Base-by-base conservation (phyloP, 345 rosid species). In the Hypericum perforatum region DNA sequence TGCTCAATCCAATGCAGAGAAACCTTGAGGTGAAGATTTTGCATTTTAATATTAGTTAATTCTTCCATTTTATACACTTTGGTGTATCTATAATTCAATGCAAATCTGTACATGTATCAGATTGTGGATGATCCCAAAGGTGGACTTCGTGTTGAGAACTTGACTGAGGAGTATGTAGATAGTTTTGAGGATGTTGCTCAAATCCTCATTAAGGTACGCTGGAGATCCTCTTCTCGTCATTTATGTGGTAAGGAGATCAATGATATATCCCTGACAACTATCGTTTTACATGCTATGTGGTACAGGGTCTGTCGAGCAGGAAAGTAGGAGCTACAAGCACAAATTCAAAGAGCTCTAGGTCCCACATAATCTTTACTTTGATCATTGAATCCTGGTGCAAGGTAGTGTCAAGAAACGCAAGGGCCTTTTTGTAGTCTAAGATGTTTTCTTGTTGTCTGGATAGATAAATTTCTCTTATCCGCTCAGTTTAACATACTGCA, bases 311-410 rank as follows among this genome's bases (percentile, higher is more conserved):
- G 32, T 92, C 97, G 60, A 83, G 72, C 64, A 83, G 86, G 66
- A 92, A 88, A 71, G 94, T 92, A 70, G 98, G 98, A 70, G 86
- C 95, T 54, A 92, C 98, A 56, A 82, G 88, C 69, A 64, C 84
- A 51, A 88, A 90, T 69, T 88, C 95, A 41, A 90, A 85, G 80
- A 88, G 98, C 72, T 92, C 98, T 49, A 76, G 97, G 64, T 92
- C 98, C 16, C 98, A 92, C 53, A 68, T 85, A 59, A 76, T 82
- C 10, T 85, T 80, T 47, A 74, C 94, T 37, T 78, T 84, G 37
- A 58, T 78, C 37, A 59, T 85, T 5, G 94, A 85, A 63, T 78
- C 89, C 37, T 85, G 94, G 94, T 78, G 88, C 78, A 84, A 81
- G 92, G 92, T 83, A 81, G 16, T 1, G 14, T 11, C 39, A 43